These are phyloP conservation scores for Erythrobasidium yunnanense DNA, from an alignment of 768 basidiomycete genomes.

Conservation along the genomic window DNA sequence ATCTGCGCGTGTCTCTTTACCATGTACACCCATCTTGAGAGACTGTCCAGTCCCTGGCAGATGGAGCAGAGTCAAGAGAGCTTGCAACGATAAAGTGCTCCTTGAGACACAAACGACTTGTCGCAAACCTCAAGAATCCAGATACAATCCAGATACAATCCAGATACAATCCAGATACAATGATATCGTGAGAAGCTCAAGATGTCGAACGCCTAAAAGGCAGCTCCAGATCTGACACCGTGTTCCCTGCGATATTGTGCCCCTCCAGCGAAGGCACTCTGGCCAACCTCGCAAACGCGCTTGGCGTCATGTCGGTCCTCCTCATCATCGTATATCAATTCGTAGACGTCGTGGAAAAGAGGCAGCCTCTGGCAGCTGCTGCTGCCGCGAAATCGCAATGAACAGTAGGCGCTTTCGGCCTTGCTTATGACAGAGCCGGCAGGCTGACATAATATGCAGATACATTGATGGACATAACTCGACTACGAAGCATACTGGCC, in stretches of 20 bases:
- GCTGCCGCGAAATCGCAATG: not conserved
- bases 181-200: constrained; percentile 11
- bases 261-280: constrained; percentile 31
- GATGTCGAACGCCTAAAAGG: no score
- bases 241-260: not conserved
- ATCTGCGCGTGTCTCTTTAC: not conserved
- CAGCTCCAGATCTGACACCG: no score
- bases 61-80: not conserved
- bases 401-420: not conserved
- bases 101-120: no score
- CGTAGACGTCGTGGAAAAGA: constrained; percentile 66
- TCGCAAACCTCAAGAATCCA: no score
- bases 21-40: constrained; percentile 21
- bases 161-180: not conserved
- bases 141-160: not conserved
- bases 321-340: constrained; percentile 83
- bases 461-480: no score
- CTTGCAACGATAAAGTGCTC: no score
- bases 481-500: no score
- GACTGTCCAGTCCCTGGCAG: not conserved
- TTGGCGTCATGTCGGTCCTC: constrained; percentile 75
- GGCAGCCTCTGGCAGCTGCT: constrained; percentile 18
- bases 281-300: constrained; percentile 39
- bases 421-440: not conserved
- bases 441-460: no score